A percentile compares a stretch with the other conserved stretches of the same genome.
phyloP scores from a whole-genome alignment of 1,284 basidiomycete species.

The Thelephora terrestris region DNA sequence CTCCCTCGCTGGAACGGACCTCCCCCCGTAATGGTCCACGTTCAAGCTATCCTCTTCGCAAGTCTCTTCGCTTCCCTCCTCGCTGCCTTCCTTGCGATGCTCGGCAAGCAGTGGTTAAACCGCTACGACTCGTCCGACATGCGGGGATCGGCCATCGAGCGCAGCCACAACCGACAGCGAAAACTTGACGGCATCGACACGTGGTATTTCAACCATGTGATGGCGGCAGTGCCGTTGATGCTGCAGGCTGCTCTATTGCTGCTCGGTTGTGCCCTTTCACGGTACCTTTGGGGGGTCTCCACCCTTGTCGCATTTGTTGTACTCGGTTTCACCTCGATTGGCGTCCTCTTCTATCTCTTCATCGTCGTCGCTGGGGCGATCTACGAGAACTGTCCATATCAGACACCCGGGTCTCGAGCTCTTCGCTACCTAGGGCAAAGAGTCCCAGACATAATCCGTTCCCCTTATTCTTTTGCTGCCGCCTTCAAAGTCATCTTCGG shows the following conservation, averaged over 20 bases:
- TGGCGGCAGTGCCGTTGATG: slow-evolving; percentile 1
- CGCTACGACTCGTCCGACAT: too few relatives aligned
- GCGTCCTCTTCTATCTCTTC: slow-evolving; percentile 1
- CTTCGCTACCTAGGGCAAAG: neutral
- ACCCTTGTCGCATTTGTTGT: neutral
- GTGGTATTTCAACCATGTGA: neutral
- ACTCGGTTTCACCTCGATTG: neutral
- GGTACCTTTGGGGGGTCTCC: slow-evolving; percentile 1
- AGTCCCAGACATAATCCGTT: too few relatives aligned
- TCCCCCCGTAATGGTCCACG: neutral
- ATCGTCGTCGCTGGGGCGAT: neutral
- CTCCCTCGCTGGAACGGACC: neutral
- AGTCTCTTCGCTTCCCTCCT: too few relatives aligned
- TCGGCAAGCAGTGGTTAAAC: too few relatives aligned
- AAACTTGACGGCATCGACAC: neutral
- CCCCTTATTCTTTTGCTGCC: too few relatives aligned
- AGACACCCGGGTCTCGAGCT: neutral
- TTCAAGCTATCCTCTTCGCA: too few relatives aligned
- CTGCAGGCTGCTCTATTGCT: slow-evolving; percentile 1
- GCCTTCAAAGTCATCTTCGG: too few relatives aligned
- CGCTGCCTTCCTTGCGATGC: too few relatives aligned
- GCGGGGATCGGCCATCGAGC: too few relatives aligned
- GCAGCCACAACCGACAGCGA: neutral
- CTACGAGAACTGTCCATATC: slow-evolving; percentile 2
- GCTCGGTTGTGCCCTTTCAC: too few relatives aligned